Evolutionary conservation across 441 rosid species (phyloP).

Genomic region (Flueggea neowawraea): DNA sequence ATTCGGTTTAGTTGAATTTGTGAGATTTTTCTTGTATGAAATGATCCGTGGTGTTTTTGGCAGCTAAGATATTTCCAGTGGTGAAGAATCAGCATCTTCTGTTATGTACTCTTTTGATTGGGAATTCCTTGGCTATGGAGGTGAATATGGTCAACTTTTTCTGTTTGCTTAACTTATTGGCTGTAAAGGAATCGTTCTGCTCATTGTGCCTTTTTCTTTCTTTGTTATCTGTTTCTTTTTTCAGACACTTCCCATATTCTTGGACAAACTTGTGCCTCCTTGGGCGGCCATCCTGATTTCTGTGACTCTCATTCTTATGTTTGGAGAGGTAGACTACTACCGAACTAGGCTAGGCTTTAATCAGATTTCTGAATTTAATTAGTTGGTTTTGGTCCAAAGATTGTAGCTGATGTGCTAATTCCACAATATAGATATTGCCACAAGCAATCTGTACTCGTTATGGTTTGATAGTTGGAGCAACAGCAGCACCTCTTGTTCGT

Average conservation of each 20-base stretch:
- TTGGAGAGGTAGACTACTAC: constrained; percentile 66
- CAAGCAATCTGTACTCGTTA: constrained; percentile 88
- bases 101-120: constrained; percentile 86
- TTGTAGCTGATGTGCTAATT: constrained; percentile 10
- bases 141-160: constrained; percentile 24
- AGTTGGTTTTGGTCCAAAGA: neutral
- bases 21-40: neutral
- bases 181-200: too few relatives aligned
- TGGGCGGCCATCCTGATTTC: constrained; percentile 75
- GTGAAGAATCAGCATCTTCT: constrained; percentile 94
- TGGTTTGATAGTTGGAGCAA: constrained; percentile 87
- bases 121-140: constrained; percentile 96
- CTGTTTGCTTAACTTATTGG: neutral
- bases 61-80: constrained; percentile 88
- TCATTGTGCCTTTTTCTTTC: neutral
- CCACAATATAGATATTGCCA: constrained; percentile 71
- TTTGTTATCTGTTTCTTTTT: neutral
- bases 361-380: neutral
- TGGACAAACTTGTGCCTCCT: constrained; percentile 81
- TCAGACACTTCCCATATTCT: constrained; percentile 83
- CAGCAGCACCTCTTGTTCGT: constrained; percentile 75
- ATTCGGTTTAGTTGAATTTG: too few relatives aligned
- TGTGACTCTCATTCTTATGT: constrained; percentile 74
- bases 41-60: constrained; percentile 10
- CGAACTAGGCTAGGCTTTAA: neutral